A percentile compares a stretch with the other conserved stretches of the same genome.
These are phyloP conservation scores for Backusella mclennaniae DNA, from an alignment of 192 early-diverging fungal genomes.

Conservation along the genomic window DNA sequence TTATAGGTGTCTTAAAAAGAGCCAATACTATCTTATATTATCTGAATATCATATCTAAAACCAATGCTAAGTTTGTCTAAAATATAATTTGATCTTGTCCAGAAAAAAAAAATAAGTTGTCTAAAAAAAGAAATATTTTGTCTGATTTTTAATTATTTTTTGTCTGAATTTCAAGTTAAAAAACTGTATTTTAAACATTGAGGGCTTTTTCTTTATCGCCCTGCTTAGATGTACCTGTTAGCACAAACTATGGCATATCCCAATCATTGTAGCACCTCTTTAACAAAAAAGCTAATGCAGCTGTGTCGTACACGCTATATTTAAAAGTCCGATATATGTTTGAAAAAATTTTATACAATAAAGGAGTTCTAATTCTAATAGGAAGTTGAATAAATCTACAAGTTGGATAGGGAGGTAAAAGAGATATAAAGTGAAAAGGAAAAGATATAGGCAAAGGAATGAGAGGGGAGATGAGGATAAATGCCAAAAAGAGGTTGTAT, in stretches of 20 bases:
- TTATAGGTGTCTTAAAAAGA: no score
- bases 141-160: no score
- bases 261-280: background rate
- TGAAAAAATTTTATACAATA: background rate
- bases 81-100: no score
- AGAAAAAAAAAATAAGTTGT: no score
- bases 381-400: background rate
- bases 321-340: background rate
- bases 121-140: no score
- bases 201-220: background rate
- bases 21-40: no score
- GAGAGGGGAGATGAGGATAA: background rate
- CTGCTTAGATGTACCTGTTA: background rate
- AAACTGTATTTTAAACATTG: no score
- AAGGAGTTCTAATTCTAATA: background rate
- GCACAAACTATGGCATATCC: background rate
- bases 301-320: background rate
- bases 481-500: background rate
- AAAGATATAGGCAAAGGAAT: background rate
- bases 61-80: no score
- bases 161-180: no score
- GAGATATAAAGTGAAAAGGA: background rate
- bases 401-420: background rate
- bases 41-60: no score
- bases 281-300: background rate